Evolutionary conservation across 495 filamentous ascomycete species (phyloP).

Genomic region (Penicillium paxilli): DNA sequence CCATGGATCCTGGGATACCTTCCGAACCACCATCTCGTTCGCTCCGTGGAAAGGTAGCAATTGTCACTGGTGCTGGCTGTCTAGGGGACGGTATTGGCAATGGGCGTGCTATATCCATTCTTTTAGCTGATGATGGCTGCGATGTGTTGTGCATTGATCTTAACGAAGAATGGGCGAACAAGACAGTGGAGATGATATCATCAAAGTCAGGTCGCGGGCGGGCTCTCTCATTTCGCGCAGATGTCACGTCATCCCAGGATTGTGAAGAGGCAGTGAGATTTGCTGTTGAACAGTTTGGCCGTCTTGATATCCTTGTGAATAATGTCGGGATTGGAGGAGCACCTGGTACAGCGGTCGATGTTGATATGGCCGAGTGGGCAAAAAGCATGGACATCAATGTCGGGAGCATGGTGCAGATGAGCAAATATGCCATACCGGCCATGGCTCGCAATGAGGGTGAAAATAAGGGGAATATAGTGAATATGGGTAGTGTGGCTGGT

Average conservation of each 20-base stretch:
- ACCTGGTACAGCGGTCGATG: slow-evolving; percentile 51
- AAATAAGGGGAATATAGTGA: slow-evolving; percentile 50
- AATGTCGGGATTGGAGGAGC: slow-evolving; percentile 58
- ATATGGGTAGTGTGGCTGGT: slow-evolving; percentile 58
- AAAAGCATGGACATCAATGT: slow-evolving; percentile 57
- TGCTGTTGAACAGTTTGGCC: slow-evolving; percentile 41
- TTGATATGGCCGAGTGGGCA: slow-evolving; percentile 54
- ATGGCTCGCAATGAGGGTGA: slow-evolving; percentile 49
- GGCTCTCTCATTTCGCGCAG: slow-evolving; percentile 41
- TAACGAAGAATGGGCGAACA: slow-evolving; percentile 42
- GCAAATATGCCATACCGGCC: slow-evolving; percentile 51
- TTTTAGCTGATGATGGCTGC: slow-evolving; percentile 55
- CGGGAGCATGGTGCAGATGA: slow-evolving; percentile 59
- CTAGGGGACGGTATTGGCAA: slow-evolving; percentile 57
- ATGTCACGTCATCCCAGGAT: slow-evolving; percentile 50
- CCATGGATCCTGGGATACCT: slow-evolving; percentile 20
- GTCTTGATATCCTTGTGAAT: slow-evolving; percentile 58
- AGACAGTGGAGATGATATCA: slow-evolving; percentile 49
- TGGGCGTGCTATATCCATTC: slow-evolving; percentile 56
- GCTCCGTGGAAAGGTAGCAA: slow-evolving; percentile 49
- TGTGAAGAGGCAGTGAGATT: slow-evolving; percentile 40
- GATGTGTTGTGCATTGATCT: slow-evolving; percentile 56
- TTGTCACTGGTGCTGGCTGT: slow-evolving; percentile 60
- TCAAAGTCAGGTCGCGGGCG: slow-evolving; percentile 24
- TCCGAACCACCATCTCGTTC: slow-evolving; percentile 28